phyloP scores from a whole-genome alignment of 1,284 basidiomycete genomes.

The Irpex sp. region DNA sequence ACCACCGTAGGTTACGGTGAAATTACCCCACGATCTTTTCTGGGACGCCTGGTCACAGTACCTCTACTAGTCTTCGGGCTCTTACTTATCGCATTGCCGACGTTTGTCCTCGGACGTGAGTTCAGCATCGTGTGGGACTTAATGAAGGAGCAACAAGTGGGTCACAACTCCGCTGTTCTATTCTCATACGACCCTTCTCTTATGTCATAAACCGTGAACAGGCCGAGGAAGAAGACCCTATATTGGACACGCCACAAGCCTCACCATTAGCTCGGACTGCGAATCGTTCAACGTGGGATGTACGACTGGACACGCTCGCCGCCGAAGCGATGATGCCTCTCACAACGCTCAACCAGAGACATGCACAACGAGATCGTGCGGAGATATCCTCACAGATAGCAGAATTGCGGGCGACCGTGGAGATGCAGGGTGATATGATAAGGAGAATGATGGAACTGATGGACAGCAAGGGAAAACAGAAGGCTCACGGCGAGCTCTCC shows the following conservation, averaged over 20 bases:
- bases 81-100: slow-evolving; percentile 82
- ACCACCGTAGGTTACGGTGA: slow-evolving; percentile 88
- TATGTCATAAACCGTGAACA: slow-evolving; percentile 15
- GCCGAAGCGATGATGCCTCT: slow-evolving; percentile 20
- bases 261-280: slow-evolving; percentile 4
- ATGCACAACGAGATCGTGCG: slow-evolving; percentile 21
- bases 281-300: slow-evolving; percentile 10
- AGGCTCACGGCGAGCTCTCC: slow-evolving; percentile 2
- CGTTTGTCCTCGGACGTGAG: slow-evolving; percentile 85
- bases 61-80: slow-evolving; percentile 84
- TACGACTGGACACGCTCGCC: slow-evolving; percentile 14
- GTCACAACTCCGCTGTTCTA: slow-evolving; percentile 12
- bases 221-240: slow-evolving; percentile 8
- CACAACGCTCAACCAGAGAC: slow-evolving; percentile 18
- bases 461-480: slow-evolving; percentile 26
- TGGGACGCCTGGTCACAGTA: slow-evolving; percentile 79
- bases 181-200: slow-evolving; percentile 20
- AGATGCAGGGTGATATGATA: slow-evolving; percentile 52
- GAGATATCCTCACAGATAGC: slow-evolving; percentile 59
- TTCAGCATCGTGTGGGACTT: slow-evolving; percentile 86
- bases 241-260: slow-evolving; percentile 6
- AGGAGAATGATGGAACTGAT: slow-evolving; percentile 37
- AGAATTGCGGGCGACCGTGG: slow-evolving; percentile 49
- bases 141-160: slow-evolving; percentile 53
- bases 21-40: slow-evolving; percentile 78